A percentile compares a stretch with the other conserved stretches of the same genome.
These are phyloP conservation scores for Sporothrix dimorphospora DNA, from an alignment of 2,329 filamentous ascomycete genomes.

Conservation along the genomic window DNA sequence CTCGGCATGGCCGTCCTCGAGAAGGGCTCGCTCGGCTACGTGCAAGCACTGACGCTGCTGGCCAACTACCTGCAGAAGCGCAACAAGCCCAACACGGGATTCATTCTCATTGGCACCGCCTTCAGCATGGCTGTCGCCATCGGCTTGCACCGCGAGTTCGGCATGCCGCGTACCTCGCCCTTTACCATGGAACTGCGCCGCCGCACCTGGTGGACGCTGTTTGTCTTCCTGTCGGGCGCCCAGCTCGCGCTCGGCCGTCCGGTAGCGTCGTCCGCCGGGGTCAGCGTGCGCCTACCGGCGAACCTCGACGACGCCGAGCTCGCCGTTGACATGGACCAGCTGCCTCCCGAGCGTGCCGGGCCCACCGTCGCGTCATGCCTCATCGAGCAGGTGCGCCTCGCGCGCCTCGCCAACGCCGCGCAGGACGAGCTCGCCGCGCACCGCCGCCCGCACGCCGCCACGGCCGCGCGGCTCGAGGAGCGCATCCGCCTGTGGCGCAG, in stretches of 20 bases:
- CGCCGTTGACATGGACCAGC: conserved; percentile 10
- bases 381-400: conserved; percentile 1
- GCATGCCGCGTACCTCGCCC: conserved; percentile 7
- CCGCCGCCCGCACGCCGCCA: background rate
- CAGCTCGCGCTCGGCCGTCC: conserved; percentile 15
- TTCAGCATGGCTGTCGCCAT: conserved; percentile 21
- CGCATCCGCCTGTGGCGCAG: background rate
- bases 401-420: background rate
- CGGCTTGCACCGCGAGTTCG: conserved; percentile 18
- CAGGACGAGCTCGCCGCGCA: background rate
- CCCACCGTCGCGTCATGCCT: conserved; percentile 11
- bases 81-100: conserved; percentile 17
- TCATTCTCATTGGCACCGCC: background rate
- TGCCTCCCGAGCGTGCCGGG: background rate
- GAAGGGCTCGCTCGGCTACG: conserved; percentile 20
- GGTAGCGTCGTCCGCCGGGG: background rate
- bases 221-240: conserved; percentile 5
- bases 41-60: conserved; percentile 4
- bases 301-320: conserved; percentile 12
- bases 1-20: conserved; percentile 24
- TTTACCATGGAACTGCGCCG: conserved; percentile 18
- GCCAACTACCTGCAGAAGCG: conserved; percentile 18
- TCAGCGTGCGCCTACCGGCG: background rate
- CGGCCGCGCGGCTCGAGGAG: background rate
- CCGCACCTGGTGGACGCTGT: conserved; percentile 18